These are phyloP conservation scores for Boletus pseudopeckii DNA, from an alignment of 768 basidiomycete genomes.

Conservation along the genomic window DNA sequence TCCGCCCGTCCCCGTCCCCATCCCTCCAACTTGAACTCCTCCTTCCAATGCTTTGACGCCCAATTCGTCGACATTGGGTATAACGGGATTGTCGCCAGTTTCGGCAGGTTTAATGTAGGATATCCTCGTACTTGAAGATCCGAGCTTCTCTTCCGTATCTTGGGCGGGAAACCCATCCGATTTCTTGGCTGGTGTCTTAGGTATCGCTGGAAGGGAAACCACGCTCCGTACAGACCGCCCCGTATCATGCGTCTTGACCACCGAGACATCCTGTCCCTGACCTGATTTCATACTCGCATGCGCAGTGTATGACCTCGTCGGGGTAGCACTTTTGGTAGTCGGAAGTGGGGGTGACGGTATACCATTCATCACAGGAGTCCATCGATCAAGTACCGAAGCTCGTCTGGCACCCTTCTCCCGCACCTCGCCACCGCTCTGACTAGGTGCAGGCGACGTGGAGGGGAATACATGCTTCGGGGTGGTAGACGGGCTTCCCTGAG, in stretches of 20 bases:
- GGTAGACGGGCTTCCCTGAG: constrained; percentile 33
- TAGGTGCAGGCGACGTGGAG: constrained; percentile 30
- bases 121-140: constrained; percentile 75
- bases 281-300: constrained; percentile 28
- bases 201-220: constrained; percentile 38
- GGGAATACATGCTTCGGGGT: constrained; percentile 26
- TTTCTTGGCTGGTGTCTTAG: constrained; percentile 29
- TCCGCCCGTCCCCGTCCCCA: constrained; percentile 2
- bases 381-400: constrained; percentile 65
- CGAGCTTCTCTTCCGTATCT: constrained; percentile 42
- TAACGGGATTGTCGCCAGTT: constrained; percentile 42
- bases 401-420: constrained; percentile 37
- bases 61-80: constrained; percentile 37
- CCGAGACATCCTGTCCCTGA: constrained; percentile 18
- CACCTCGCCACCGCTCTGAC: constrained; percentile 33
- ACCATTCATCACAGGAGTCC: constrained; percentile 45
- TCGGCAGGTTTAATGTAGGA: constrained; percentile 54
- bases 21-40: constrained; percentile 35
- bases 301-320: constrained; percentile 40
- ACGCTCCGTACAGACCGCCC: constrained; percentile 38
- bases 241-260: constrained; percentile 32
- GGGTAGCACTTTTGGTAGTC: constrained; percentile 38
- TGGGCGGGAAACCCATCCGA: constrained; percentile 21
- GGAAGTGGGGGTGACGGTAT: constrained; percentile 38
- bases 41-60: constrained; percentile 44